Evolutionary conservation across 2,329 filamentous ascomycete genomes (phyloP).

Genomic region (Ophiostoma montium): DNA sequence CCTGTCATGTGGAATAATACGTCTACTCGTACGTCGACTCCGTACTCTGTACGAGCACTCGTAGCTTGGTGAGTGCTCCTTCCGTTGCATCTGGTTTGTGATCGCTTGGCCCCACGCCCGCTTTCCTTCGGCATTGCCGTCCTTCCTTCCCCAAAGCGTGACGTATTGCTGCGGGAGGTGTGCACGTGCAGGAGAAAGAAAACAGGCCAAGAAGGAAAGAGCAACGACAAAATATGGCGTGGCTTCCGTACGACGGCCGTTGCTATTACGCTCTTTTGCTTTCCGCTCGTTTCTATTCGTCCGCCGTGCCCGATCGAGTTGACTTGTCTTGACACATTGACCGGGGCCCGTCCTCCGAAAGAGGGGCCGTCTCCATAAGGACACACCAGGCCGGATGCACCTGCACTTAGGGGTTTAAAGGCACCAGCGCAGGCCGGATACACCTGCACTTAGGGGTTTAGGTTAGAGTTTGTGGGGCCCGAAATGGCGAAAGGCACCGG

Average conservation of each 20-base stretch:
- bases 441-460: constrained; percentile 47
- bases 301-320: neutral
- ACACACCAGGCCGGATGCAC: constrained; percentile 24
- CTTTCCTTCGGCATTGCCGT: constrained; percentile 16
- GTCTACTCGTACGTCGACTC: too few relatives aligned
- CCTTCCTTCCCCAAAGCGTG: neutral
- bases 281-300: neutral
- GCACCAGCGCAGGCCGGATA: constrained; percentile 21
- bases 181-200: neutral
- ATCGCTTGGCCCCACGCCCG: constrained; percentile 5
- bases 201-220: too few relatives aligned
- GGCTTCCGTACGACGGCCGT: too few relatives aligned
- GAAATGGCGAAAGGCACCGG: neutral
- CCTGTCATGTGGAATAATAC: too few relatives aligned
- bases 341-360: neutral
- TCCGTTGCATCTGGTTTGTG: too few relatives aligned
- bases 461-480: constrained; percentile 13
- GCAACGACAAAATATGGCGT: too few relatives aligned
- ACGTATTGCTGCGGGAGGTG: neutral
- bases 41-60: too few relatives aligned
- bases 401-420: constrained; percentile 42
- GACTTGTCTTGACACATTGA: neutral
- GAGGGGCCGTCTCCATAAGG: neutral
- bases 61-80: too few relatives aligned
- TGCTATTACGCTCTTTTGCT: neutral